phyloP scores from a whole-genome alignment of 768 basidiomycete species.

The Psilocybe subaeruginosa region DNA sequence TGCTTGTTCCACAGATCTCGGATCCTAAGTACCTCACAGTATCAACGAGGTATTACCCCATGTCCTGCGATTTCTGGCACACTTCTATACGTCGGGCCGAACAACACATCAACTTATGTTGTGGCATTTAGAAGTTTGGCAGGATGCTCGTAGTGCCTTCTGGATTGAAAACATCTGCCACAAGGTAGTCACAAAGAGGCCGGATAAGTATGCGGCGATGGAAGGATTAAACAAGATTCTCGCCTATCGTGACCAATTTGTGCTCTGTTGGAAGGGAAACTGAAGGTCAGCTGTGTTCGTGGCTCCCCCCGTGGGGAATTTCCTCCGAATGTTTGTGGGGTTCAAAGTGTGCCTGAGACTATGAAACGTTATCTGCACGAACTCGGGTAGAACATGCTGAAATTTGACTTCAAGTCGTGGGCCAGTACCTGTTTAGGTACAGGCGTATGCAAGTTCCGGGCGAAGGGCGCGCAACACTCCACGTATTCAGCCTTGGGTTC shows the following conservation, averaged over 20 bases:
- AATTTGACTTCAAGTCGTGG: slow-evolving; percentile 4
- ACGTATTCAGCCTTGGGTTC: neutral
- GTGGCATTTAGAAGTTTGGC: slow-evolving; percentile 4
- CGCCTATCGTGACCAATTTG: neutral
- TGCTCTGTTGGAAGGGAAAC: slow-evolving; percentile 3
- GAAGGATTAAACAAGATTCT: neutral
- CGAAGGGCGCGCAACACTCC: neutral
- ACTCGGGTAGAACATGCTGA: slow-evolving; percentile 4
- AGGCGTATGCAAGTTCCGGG: slow-evolving; percentile 11
- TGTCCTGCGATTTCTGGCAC: slow-evolving; percentile 8
- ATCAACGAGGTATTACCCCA: slow-evolving; percentile 9
- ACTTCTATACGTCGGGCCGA: slow-evolving; percentile 10
- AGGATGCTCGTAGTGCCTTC: slow-evolving; percentile 11
- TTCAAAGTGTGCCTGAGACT: slow-evolving; percentile 13
- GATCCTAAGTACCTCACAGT: slow-evolving; percentile 2
- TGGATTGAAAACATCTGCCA: neutral
- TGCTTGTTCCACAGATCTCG: neutral
- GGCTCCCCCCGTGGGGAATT: slow-evolving; percentile 15
- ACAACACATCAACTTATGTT: neutral
- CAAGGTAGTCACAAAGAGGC: slow-evolving; percentile 1
- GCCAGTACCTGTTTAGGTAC: neutral
- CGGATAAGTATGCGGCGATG: slow-evolving; percentile 5
- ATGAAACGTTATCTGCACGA: slow-evolving; percentile 1
- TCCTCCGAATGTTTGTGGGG: slow-evolving; percentile 9
- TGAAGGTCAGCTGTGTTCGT: slow-evolving; percentile 13